Conservation (phyloP, 805 yeast species). For the Candida incommunis region DNA sequence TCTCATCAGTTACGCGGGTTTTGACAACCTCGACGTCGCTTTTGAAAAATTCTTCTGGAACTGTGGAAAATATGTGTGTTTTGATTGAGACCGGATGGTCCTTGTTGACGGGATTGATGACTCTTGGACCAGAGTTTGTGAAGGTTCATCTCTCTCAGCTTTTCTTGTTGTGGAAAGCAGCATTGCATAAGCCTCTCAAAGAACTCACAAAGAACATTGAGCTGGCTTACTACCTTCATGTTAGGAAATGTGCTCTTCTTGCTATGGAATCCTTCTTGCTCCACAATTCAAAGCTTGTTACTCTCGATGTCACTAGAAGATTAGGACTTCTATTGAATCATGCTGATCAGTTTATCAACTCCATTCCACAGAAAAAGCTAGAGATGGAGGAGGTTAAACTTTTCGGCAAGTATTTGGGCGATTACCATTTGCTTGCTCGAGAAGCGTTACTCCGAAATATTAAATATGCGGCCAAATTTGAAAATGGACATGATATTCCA, state of each 20-base stretch:
- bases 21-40: slow-evolving; percentile 31
- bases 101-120: slow-evolving; percentile 46
- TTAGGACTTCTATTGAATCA: slow-evolving; percentile 37
- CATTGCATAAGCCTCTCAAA: slow-evolving; percentile 30
- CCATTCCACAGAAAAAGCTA: slow-evolving; percentile 18
- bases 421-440: slow-evolving; percentile 10
- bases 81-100: slow-evolving; percentile 45
- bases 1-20: slow-evolving; percentile 29
- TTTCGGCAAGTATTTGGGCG: slow-evolving; percentile 10
- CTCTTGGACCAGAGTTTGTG: slow-evolving; percentile 40
- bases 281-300: slow-evolving; percentile 23
- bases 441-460: slow-evolving; percentile 5
- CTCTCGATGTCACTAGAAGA: slow-evolving; percentile 30
- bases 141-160: slow-evolving; percentile 44
- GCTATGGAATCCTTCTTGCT: slow-evolving; percentile 39
- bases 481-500: not conserved
- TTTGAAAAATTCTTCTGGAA: slow-evolving; percentile 21
- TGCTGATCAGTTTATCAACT: slow-evolving; percentile 17
- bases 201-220: slow-evolving; percentile 25
- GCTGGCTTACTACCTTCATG: slow-evolving; percentile 27
- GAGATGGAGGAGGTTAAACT: slow-evolving; percentile 12
- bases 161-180: slow-evolving; percentile 47
- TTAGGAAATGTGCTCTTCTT: slow-evolving; percentile 43
- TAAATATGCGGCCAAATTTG: slow-evolving; percentile 9
- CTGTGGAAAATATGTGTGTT: slow-evolving; percentile 20